phyloP scores from a whole-genome alignment of 1,284 basidiomycete genomes.

The Irpex sp. region DNA sequence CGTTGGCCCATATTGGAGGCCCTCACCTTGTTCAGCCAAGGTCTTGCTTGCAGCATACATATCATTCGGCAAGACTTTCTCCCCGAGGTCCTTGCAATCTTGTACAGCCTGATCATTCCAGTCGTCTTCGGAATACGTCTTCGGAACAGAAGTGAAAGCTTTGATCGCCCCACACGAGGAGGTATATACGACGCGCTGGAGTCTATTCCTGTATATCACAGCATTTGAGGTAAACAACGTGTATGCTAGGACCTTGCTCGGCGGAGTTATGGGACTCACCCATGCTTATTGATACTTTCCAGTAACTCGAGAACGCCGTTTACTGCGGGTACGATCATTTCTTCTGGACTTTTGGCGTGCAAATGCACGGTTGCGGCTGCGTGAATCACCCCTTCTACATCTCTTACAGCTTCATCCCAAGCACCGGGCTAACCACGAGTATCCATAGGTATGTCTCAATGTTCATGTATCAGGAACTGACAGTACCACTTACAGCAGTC shows the following conservation, averaged over 20 bases:
- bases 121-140: slow-evolving; percentile 5
- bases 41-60: slow-evolving; percentile 11
- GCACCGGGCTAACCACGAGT: slow-evolving; percentile 8
- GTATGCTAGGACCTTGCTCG: not conserved
- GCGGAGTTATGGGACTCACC: slow-evolving; percentile 3
- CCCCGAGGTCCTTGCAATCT: not conserved
- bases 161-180: slow-evolving; percentile 15
- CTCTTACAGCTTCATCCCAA: slow-evolving; percentile 10
- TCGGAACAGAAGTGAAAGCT: slow-evolving; percentile 12
- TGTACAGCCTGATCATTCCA: slow-evolving; percentile 7
- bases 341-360: slow-evolving; percentile 1
- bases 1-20: no score
- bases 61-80: not conserved
- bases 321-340: slow-evolving; percentile 16
- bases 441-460: not conserved
- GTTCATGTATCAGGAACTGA: not conserved
- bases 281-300: slow-evolving; percentile 6
- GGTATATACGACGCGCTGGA: slow-evolving; percentile 15
- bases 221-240: not conserved
- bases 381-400: slow-evolving; percentile 1
- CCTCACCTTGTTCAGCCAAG: slow-evolving; percentile 5
- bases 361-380: not conserved
- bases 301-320: slow-evolving; percentile 16
- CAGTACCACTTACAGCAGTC: slow-evolving; percentile 26
- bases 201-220: slow-evolving; percentile 5